Conservation (phyloP, 805 yeast genomes). For the Wickerhamiella nectarea region DNA sequence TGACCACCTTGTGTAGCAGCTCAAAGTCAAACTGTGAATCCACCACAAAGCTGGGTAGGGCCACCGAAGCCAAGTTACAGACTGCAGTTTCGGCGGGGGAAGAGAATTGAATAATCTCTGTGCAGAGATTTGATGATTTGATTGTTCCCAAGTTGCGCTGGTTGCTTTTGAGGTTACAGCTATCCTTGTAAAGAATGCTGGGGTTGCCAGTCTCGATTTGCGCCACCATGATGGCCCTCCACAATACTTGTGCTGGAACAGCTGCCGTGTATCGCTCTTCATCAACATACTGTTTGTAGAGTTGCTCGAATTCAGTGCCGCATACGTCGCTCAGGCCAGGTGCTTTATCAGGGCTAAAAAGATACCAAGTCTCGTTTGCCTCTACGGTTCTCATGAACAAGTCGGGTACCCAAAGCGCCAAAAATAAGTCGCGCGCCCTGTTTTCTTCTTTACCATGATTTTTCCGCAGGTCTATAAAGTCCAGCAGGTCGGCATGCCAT, state of each 20-base stretch:
- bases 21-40: conserved; percentile 47
- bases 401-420: conserved; percentile 89
- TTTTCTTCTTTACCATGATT: conserved; percentile 89
- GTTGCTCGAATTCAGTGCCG: conserved; percentile 61
- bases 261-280: conserved; percentile 45
- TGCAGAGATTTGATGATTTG: conserved; percentile 82
- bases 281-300: conserved; percentile 56
- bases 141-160: conserved; percentile 82
- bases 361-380: conserved; percentile 60
- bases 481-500: conserved; percentile 86
- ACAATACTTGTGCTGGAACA: conserved; percentile 69
- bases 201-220: conserved; percentile 95
- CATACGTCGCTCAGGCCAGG: conserved; percentile 69
- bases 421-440: conserved; percentile 82
- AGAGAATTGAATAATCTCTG: conserved; percentile 83
- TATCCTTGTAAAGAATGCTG: conserved; percentile 83
- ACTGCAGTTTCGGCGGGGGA: conserved; percentile 82
- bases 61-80: conserved; percentile 85
- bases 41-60: conserved; percentile 59
- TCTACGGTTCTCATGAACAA: conserved; percentile 80
- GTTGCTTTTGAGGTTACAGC: conserved; percentile 76
- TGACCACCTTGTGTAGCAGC: conserved; percentile 55
- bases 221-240: conserved; percentile 74
- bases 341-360: conserved; percentile 74
- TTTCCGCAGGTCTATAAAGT: conserved; percentile 67